Evolutionary conservation across 2,329 filamentous ascomycete species (phyloP).

Genomic region (Colletotrichum eremochloae): DNA sequence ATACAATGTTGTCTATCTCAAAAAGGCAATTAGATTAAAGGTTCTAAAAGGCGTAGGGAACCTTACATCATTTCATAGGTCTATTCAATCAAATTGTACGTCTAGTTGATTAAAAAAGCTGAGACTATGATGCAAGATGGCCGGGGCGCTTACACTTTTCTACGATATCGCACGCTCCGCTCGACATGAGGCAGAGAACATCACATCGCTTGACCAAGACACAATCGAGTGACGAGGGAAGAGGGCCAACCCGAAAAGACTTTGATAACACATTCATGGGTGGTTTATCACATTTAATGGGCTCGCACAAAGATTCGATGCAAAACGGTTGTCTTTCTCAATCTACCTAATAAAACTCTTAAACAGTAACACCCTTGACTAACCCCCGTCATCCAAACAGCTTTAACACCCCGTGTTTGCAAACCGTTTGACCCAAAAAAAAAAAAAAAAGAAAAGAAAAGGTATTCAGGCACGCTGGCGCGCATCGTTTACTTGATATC

Average conservation of each 20-base stretch:
- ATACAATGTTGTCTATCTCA: not conserved
- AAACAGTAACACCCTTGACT: not conserved
- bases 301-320: not conserved
- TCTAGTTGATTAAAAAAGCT: not conserved
- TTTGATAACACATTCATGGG: not conserved
- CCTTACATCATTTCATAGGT: not conserved
- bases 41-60: not conserved
- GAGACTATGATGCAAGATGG: not conserved
- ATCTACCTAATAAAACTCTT: not conserved
- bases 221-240: not conserved
- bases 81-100: too few relatives aligned
- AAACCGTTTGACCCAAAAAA: conserved; percentile 22
- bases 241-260: not conserved
- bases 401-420: not conserved
- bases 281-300: not conserved
- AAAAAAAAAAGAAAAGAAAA: not conserved
- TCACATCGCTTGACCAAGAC: not conserved
- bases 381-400: not conserved
- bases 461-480: not conserved
- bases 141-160: not conserved
- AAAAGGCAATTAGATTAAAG: not conserved
- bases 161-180: not conserved
- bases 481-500: conserved; percentile 63
- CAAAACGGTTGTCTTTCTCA: not conserved
- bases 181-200: not conserved